Conservation (phyloP, 78 protist genomes). For the Parvularia atlantis region DNA sequence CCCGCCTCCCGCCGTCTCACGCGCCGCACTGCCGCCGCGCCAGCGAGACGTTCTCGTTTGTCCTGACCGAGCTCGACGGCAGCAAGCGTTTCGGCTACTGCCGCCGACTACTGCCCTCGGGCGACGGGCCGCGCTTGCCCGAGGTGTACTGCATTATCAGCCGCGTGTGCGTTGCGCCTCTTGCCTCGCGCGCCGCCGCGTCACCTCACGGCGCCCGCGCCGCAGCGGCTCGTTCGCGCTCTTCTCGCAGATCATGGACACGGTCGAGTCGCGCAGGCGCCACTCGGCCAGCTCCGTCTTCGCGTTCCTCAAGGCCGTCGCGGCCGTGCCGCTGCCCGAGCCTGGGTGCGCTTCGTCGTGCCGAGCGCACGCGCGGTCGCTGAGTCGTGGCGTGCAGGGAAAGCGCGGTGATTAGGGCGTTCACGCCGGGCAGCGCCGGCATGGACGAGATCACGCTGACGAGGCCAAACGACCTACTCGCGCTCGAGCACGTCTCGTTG, state of each 20-base stretch:
- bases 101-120: slow-evolving; percentile 1
- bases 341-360: not conserved
- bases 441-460: not conserved
- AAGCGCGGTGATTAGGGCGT: not conserved
- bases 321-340: not conserved
- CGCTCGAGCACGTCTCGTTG: not conserved
- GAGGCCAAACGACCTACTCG: not conserved
- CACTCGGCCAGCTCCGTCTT: not conserved
- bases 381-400: not conserved
- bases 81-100: slow-evolving; percentile 4
- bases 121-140: not conserved
- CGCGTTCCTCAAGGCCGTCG: not conserved
- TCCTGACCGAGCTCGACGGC: slow-evolving; percentile 17
- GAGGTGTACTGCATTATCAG: not conserved
- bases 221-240: not conserved
- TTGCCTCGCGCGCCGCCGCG: not conserved
- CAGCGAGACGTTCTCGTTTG: slow-evolving; percentile 9
- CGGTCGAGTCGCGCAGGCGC: not conserved
- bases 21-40: not conserved
- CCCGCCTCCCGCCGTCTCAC: too few species aligned
- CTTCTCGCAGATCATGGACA: not conserved
- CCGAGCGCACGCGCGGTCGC: not conserved
- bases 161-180: not conserved
- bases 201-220: not conserved
- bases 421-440: not conserved